Evolutionary conservation across 306 rosid species (phyloP).

Genomic region (Dalbergia oliveri): DNA sequence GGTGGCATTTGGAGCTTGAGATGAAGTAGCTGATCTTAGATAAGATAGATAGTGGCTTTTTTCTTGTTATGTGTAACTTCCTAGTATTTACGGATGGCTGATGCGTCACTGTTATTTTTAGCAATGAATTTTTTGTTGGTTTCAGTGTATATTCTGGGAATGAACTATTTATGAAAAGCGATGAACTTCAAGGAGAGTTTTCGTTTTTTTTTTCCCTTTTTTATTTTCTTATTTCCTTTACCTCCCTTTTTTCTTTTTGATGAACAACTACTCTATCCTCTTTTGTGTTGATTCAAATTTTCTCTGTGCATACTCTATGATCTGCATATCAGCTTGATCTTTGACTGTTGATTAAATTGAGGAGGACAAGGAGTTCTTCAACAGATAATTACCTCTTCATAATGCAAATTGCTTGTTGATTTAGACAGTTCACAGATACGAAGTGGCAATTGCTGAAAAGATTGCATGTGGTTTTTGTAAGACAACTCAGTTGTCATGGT

Average conservation of each 20-base stretch:
- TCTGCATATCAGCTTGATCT: not conserved
- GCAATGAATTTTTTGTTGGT: not conserved
- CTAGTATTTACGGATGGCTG: slow-evolving; percentile 12
- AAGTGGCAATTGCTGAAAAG: slow-evolving; percentile 29
- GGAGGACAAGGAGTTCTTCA: not conserved
- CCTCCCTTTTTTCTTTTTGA: not conserved
- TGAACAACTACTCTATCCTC: not conserved
- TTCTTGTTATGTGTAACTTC: slow-evolving; percentile 25
- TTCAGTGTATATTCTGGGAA: slow-evolving; percentile 33
- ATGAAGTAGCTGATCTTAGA: slow-evolving; percentile 24
- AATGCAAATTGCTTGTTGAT: not conserved
- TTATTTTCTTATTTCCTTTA: no score
- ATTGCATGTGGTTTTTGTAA: slow-evolving; percentile 17
- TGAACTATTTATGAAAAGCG: slow-evolving; percentile 36
- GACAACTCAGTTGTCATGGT: slow-evolving; percentile 29
- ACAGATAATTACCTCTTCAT: slow-evolving; percentile 13
- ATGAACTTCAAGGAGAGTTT: slow-evolving; percentile 22
- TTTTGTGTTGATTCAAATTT: slow-evolving; percentile 5
- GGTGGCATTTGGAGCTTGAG: slow-evolving; percentile 48
- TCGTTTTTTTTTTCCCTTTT: not conserved
- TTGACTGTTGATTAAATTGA: slow-evolving; percentile 31
- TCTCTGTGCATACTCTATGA: no score
- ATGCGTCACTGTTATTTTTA: slow-evolving; percentile 36
- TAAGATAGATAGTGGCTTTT: slow-evolving; percentile 34
- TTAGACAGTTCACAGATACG: not conserved